A percentile compares a stretch with the other conserved stretches of the same genome.
Evolutionary conservation across 345 rosid genomes (phyloP).

Genomic region (Physaria fendleri): DNA sequence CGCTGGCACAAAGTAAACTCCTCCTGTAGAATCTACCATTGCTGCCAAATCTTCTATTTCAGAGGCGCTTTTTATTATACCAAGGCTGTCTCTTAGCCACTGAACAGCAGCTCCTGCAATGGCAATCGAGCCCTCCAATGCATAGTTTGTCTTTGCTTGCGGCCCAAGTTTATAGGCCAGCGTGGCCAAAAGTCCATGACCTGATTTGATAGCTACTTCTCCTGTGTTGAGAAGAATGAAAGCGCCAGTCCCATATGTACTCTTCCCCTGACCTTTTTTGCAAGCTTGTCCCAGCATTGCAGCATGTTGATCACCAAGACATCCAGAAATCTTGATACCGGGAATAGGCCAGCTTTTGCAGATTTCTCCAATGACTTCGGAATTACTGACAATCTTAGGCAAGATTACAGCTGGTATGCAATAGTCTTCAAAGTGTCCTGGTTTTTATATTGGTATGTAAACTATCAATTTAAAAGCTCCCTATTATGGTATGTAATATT

Average conservation of each 20-base stretch:
- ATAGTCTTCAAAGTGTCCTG: constrained; percentile 43
- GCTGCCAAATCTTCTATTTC: constrained; percentile 71
- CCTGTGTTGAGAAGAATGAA: constrained; percentile 95
- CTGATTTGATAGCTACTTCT: constrained; percentile 47
- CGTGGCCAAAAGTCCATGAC: constrained; percentile 79
- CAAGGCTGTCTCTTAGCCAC: constrained; percentile 91
- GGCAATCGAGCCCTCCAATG: constrained; percentile 91
- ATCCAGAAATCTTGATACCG: constrained; percentile 77
- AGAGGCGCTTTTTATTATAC: constrained; percentile 51
- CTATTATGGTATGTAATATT: no score
- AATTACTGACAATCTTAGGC: constrained; percentile 76
- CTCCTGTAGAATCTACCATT: constrained; percentile 65
- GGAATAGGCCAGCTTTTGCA: constrained; percentile 79
- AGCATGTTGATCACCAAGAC: constrained; percentile 95
- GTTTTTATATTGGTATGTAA: no score
- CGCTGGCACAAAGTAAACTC: constrained; percentile 94
- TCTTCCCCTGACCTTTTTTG: constrained; percentile 80
- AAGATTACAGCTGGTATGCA: constrained; percentile 51
- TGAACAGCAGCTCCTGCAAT: constrained; percentile 98
- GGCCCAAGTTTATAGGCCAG: constrained; percentile 87
- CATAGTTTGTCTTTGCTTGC: constrained; percentile 66
- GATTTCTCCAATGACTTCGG: constrained; percentile 74
- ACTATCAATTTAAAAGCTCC: no score
- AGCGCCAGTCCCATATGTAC: constrained; percentile 94
- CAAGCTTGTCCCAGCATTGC: constrained; percentile 97